These are phyloP conservation scores for Leucaena leucocephala DNA, from an alignment of 306 rosid genomes.

Conservation along the genomic window DNA sequence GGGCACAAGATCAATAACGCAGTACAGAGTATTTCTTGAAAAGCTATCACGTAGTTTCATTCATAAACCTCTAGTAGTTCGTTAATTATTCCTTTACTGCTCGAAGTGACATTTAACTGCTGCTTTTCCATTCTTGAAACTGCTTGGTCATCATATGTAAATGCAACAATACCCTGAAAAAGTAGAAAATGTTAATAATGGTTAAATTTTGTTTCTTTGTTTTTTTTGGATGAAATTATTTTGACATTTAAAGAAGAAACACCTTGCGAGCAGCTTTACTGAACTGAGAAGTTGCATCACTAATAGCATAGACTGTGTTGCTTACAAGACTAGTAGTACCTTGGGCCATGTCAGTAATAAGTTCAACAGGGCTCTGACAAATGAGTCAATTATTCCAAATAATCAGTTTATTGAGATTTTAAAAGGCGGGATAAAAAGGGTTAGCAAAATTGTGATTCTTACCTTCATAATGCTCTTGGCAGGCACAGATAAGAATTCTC, in stretches of 20 bases:
- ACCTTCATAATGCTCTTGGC: conserved; percentile 84
- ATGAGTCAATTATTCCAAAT: conserved; percentile 30
- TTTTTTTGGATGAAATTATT: background rate
- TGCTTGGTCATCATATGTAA: conserved; percentile 90
- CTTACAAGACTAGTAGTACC: conserved; percentile 94
- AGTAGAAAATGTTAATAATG: conserved; percentile 21
- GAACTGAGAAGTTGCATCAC: conserved; percentile 95
- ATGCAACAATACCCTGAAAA: conserved; percentile 91
- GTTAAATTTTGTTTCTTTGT: background rate
- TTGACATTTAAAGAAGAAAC: conserved; percentile 35
- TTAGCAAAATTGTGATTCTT: background rate
- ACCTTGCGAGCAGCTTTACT: conserved; percentile 98
- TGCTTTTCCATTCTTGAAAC: conserved; percentile 69
- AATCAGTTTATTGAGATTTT: conserved; percentile 21
- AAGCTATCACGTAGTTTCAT: conserved; percentile 9
- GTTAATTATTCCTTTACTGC: conserved; percentile 78
- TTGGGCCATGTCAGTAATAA: conserved; percentile 88
- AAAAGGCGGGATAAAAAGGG: conserved; percentile 3
- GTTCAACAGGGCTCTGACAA: conserved; percentile 88
- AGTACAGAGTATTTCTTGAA: conserved; percentile 1
- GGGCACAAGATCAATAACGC: background rate
- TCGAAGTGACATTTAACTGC: conserved; percentile 63
- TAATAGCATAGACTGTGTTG: conserved; percentile 89
- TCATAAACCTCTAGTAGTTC: conserved; percentile 81
- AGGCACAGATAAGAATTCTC: conserved; percentile 90